Conservation (phyloP, 139 green algal species). For the Coccomyxa sp. region DNA sequence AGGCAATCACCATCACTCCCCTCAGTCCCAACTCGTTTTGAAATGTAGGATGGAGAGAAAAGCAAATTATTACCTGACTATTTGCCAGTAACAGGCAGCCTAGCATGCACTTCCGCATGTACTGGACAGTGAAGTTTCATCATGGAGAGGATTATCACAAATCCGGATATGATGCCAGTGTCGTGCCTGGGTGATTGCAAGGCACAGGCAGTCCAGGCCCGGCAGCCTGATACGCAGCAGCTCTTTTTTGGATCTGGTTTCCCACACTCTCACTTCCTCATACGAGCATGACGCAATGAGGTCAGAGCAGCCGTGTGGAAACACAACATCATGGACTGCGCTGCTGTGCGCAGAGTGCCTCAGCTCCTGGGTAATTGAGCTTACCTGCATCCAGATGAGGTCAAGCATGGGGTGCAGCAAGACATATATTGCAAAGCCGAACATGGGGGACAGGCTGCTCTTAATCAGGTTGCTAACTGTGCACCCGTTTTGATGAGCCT, state of each 20-base stretch:
- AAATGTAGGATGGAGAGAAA: neutral
- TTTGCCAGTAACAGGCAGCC: neutral
- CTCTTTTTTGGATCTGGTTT: slow-evolving; percentile 66
- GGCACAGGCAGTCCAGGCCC: slow-evolving; percentile 75
- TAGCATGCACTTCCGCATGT: neutral
- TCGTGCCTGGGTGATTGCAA: slow-evolving; percentile 55
- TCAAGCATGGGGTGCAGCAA: neutral
- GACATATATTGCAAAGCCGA: neutral
- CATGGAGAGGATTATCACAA: neutral
- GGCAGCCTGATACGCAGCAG: slow-evolving; percentile 73
- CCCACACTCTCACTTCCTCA: slow-evolving; percentile 75
- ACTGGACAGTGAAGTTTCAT: neutral
- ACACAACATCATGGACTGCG: slow-evolving; percentile 66
- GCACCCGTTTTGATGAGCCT: neutral
- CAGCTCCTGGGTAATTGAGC: slow-evolving; percentile 31
- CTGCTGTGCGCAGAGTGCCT: slow-evolving; percentile 67
- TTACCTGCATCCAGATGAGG: too few species aligned
- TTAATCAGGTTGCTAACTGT: neutral
- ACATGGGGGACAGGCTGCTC: neutral
- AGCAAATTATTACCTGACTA: neutral
- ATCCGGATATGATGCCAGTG: neutral
- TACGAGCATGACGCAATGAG: slow-evolving; percentile 69
- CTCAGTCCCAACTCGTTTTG: too few species aligned
- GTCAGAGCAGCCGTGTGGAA: slow-evolving; percentile 60
- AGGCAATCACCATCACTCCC: slow-evolving; percentile 1